phyloP scores from a whole-genome alignment of 1,139 yeast genomes.

The Geotrichum reessii region DNA sequence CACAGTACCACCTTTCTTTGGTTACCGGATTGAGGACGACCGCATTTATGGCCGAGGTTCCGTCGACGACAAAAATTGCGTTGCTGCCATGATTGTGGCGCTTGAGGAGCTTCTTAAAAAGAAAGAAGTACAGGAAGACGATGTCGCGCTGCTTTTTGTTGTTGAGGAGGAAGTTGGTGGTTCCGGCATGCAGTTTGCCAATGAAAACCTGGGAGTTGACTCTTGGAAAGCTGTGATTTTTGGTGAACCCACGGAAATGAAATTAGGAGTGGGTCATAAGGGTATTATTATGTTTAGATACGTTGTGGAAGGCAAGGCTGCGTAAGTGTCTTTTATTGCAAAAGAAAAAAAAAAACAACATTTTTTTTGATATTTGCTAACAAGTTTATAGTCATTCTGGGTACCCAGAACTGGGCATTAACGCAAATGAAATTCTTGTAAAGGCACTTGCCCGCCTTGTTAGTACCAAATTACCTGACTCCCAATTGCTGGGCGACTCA shows the following conservation, averaged over 20 bases:
- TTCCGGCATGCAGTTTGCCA: constrained; percentile 51
- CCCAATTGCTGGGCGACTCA: constrained; percentile 53
- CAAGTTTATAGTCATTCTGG: constrained; percentile 47
- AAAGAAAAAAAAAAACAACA: too few relatives aligned
- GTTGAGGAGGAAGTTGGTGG: constrained; percentile 68
- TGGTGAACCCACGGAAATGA: constrained; percentile 71
- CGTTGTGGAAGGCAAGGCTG: constrained; percentile 50
- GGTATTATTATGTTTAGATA: constrained; percentile 43
- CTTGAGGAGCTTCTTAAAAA: constrained; percentile 42
- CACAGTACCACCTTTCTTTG: constrained; percentile 76
- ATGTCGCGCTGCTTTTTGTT: constrained; percentile 54
- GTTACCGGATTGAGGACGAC: constrained; percentile 59
- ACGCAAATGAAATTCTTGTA: constrained; percentile 54
- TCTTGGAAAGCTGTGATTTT: constrained; percentile 58
- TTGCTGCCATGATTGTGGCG: constrained; percentile 53
- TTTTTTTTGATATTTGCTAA: not conserved
- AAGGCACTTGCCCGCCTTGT: constrained; percentile 45
- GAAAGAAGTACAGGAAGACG: constrained; percentile 45
- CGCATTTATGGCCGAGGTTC: constrained; percentile 62
- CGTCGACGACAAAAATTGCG: constrained; percentile 55
- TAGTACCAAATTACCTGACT: constrained; percentile 42
- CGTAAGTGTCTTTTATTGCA: constrained; percentile 28
- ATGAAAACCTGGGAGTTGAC: constrained; percentile 38
- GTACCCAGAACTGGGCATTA: constrained; percentile 62
- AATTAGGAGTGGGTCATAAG: constrained; percentile 69